Conservation (phyloP, 192 early-diverging fungal species). For the Coemansia guatemalensis region DNA sequence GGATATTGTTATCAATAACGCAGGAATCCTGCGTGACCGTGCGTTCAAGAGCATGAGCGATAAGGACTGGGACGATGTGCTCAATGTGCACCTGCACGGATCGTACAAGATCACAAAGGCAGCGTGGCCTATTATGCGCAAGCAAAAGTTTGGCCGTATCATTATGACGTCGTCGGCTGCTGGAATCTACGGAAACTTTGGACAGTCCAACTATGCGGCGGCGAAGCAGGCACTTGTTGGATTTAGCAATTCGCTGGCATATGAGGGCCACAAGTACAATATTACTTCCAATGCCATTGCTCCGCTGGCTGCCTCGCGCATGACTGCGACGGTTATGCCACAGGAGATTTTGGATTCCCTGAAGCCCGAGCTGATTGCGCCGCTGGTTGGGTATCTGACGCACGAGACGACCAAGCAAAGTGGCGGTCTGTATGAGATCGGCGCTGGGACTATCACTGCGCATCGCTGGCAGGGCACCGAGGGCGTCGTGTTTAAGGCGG, state of each 20-base stretch:
- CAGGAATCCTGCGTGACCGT: constrained; percentile 96
- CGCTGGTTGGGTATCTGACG: constrained; percentile 89
- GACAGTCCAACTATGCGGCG: constrained; percentile 65
- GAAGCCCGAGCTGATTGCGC: constrained; percentile 97
- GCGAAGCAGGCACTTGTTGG: constrained; percentile 95
- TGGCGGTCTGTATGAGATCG: constrained; percentile 91
- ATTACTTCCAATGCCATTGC: constrained; percentile 94
- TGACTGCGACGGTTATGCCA: constrained; percentile 97
- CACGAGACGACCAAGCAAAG: constrained; percentile 82
- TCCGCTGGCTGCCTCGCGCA: constrained; percentile 93
- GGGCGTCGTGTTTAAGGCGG: constrained; percentile 90
- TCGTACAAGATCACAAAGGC: constrained; percentile 96
- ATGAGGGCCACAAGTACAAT: constrained; percentile 93
- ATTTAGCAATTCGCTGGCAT: constrained; percentile 87
- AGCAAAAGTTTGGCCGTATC: constrained; percentile 93
- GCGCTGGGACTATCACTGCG: constrained; percentile 87
- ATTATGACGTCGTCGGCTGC: constrained; percentile 95
- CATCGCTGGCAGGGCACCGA: constrained; percentile 87
- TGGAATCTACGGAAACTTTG: constrained; percentile 99
- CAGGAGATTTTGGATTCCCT: constrained; percentile 92
- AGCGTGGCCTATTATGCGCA: constrained; percentile 93
- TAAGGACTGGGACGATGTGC: constrained; percentile 95
- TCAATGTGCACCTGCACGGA: constrained; percentile 89
- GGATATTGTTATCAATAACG: constrained; percentile 98
- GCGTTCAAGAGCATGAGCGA: constrained; percentile 97